Conservation (phyloP, 495 filamentous ascomycete species). For the Glarea lozoyensis region DNA sequence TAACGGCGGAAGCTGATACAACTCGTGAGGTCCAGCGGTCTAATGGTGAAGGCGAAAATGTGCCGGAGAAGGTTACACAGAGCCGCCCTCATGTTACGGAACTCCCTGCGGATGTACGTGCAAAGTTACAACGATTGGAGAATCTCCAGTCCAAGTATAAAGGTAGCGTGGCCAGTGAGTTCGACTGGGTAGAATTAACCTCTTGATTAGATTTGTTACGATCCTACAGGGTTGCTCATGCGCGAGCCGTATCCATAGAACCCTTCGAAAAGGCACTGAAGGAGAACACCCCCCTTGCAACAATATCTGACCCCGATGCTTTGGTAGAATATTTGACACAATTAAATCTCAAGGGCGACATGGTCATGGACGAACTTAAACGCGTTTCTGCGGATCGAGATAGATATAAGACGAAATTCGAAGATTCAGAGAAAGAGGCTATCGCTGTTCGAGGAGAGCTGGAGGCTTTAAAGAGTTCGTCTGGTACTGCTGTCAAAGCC, state of each 20-base stretch:
- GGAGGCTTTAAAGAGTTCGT: conserved; percentile 14
- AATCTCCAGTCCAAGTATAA: conserved; percentile 81
- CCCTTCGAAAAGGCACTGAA: conserved; percentile 84
- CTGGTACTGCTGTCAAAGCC: conserved; percentile 12
- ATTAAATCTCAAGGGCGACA: conserved; percentile 73
- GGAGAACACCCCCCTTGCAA: conserved; percentile 84
- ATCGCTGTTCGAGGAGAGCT: conserved; percentile 21
- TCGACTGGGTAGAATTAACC: conserved; percentile 2
- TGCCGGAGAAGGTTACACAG: conserved; percentile 5
- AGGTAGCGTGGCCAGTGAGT: conserved; percentile 41
- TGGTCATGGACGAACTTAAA: conserved; percentile 90
- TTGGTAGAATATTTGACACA: conserved; percentile 93
- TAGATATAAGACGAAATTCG: conserved; percentile 63
- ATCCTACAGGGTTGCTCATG: conserved; percentile 84
- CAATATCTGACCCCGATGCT: conserved; percentile 75
- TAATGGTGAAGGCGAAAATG: conserved; percentile 17
- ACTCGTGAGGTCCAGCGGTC: conserved; percentile 26
- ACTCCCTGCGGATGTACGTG: conserved; percentile 63
- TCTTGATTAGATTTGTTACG: conserved; percentile 64
- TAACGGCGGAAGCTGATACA: conserved; percentile 21
- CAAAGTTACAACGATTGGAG: conserved; percentile 66
- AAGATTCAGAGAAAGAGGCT: conserved; percentile 54
- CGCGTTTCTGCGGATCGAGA: conserved; percentile 76
- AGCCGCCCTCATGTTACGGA: conserved; percentile 28
- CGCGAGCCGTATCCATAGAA: conserved; percentile 75